phyloP scores from a whole-genome alignment of 768 basidiomycete genomes.

The Amyloporia xantha region DNA sequence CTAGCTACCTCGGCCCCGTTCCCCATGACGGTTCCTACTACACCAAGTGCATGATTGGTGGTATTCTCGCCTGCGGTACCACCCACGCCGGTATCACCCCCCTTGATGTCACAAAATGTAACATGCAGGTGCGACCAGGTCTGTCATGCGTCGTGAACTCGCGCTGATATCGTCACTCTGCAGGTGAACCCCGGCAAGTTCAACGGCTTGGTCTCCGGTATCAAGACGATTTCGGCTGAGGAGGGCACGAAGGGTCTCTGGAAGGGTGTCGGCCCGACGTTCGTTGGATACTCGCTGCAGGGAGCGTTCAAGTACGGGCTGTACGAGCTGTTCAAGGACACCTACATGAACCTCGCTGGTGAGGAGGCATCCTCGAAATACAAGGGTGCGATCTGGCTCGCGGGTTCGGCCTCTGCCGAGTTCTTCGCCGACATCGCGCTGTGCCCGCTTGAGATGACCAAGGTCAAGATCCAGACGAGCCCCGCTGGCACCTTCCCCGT shows the following conservation, averaged over 20 bases:
- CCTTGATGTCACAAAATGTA: slow-evolving; percentile 85
- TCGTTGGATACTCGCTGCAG: slow-evolving; percentile 91
- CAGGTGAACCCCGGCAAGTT: slow-evolving; percentile 77
- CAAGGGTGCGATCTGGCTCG: slow-evolving; percentile 90
- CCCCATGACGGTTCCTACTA: slow-evolving; percentile 75
- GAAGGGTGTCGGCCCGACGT: slow-evolving; percentile 92
- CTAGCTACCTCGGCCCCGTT: slow-evolving; percentile 62
- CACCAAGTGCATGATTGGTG: slow-evolving; percentile 82
- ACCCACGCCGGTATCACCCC: slow-evolving; percentile 87
- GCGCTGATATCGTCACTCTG: background rate
- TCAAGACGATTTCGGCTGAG: slow-evolving; percentile 65
- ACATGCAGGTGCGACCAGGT: slow-evolving; percentile 66
- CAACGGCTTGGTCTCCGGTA: slow-evolving; percentile 53
- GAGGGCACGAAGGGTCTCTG: slow-evolving; percentile 84
- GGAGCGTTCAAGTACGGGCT: slow-evolving; percentile 99
- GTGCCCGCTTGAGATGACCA: slow-evolving; percentile 91
- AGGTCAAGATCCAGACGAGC: slow-evolving; percentile 86
- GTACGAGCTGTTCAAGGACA: slow-evolving; percentile 95
- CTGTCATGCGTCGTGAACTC: background rate
- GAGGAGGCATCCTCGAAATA: slow-evolving; percentile 74
- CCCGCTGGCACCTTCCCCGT: slow-evolving; percentile 71
- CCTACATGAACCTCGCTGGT: slow-evolving; percentile 84
- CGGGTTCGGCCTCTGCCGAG: slow-evolving; percentile 90
- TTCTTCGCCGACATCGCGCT: slow-evolving; percentile 95
- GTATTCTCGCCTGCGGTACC: slow-evolving; percentile 79